Conservation (phyloP, 1,284 basidiomycete species). For the Boletus hoseneyae region DNA sequence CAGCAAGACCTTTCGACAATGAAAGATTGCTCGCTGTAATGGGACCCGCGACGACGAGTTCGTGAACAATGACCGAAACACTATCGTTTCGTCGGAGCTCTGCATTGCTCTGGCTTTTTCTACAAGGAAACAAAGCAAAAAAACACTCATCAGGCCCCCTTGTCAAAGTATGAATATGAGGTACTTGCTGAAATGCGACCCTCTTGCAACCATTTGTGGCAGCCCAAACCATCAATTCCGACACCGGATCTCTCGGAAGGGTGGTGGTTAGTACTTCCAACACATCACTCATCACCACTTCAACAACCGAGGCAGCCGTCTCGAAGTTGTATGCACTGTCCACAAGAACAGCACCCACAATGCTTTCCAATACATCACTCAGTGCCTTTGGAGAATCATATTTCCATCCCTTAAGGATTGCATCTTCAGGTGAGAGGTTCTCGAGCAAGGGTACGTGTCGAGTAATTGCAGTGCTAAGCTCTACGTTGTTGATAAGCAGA, state of each 20-base stretch:
- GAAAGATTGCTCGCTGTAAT: constrained; percentile 51
- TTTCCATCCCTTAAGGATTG: constrained; percentile 69
- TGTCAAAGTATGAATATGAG: background rate
- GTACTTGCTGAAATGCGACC: constrained; percentile 44
- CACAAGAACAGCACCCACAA: constrained; percentile 80
- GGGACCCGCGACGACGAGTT: constrained; percentile 53
- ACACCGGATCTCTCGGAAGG: constrained; percentile 63
- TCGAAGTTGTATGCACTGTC: constrained; percentile 76
- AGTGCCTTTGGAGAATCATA: constrained; percentile 81
- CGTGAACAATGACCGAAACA: constrained; percentile 57
- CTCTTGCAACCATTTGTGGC: constrained; percentile 52
- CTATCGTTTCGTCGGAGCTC: constrained; percentile 47
- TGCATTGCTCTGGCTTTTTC: constrained; percentile 46
- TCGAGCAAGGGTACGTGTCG: constrained; percentile 59
- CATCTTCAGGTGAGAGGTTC: constrained; percentile 51
- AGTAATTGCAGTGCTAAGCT: constrained; percentile 61
- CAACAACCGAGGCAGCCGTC: constrained; percentile 54
- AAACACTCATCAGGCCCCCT: constrained; percentile 14
- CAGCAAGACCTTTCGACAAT: constrained; percentile 62
- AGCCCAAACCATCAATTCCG: constrained; percentile 62
- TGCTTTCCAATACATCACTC: constrained; percentile 76
- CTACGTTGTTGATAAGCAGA: constrained; percentile 66
- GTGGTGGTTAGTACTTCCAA: constrained; percentile 54
- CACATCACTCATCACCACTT: constrained; percentile 60
- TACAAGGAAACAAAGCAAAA: constrained; percentile 27